Evolutionary conservation across 1,284 basidiomycete species (phyloP), one percentile per base, ranked within the genome.

Genomic region (Trametes versicolor): DNA sequence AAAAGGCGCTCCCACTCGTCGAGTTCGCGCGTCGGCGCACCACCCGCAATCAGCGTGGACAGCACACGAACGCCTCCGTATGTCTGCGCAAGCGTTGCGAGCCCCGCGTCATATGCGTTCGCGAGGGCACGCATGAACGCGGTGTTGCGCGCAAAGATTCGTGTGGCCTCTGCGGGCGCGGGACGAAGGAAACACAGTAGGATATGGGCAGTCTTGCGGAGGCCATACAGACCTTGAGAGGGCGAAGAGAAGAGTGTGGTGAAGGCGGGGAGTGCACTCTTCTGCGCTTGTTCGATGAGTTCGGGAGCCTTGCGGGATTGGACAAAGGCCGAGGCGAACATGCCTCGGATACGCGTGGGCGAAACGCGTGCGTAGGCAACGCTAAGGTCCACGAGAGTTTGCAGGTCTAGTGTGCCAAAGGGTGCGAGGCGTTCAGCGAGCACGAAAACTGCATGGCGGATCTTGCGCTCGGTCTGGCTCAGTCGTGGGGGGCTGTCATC

Each of bases 1-100:
- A 87, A 90, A 51, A 90, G 81, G 23, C 78, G 80, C 68, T 90
- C 86, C 90, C 90, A 92, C 53, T 90, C 84, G 69, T 88, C 87
- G 19, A 82, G 75, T 15, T 79, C 76, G 56, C 78, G 77, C 43
- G 75, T 61, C 19, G 63, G 58, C 15, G 69, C 63, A 43, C 67
- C 36, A 37, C 71, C 67, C 17, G 74, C 65, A 5, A 82, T 72
- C 6, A 81, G 70, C 17, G 60, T 34, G n/a, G 63, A 60, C 32
- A 69, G 60, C 2, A 54, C 43, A 12, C 77, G 73, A 12, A 85
- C 71, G 10, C 88, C 88, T 1, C 91, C 90, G 63, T 92, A 90
- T 0, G 86, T 86, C 27, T 80, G 80, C 1, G 88, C 84, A 49
- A 89, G 75, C 12, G 81, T 64, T 0, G 80, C 71, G 37, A 92